Percentiles rank a stretch among this genome's conserved stretches.
Conservation (phyloP, 2,329 filamentous ascomycete species). For the Pyrenophora seminiperda region DNA sequence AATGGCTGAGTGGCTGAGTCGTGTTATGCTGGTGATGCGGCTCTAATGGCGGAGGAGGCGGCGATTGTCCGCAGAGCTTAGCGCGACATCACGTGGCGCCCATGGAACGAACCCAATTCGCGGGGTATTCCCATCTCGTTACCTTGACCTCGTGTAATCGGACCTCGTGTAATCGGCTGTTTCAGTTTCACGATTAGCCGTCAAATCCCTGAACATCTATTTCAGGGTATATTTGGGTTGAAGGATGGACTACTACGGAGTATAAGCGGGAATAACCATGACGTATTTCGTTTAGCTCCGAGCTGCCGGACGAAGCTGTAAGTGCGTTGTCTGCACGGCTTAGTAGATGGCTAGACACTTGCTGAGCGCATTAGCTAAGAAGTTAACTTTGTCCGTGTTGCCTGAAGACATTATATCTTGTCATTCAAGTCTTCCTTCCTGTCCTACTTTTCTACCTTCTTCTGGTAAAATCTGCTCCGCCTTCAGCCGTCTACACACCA, state of each 20-base stretch:
- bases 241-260: not conserved
- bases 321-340: conserved; percentile 12
- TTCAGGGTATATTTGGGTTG: not conserved
- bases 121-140: conserved; percentile 9
- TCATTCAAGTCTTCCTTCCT: not conserved
- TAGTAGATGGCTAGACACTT: conserved; percentile 11
- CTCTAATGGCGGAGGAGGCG: conserved; percentile 20
- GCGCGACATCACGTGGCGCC: conserved; percentile 26
- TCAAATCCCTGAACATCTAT: not conserved
- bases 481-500: conserved; percentile 14
- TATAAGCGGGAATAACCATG: conserved; percentile 14
- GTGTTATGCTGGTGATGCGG: conserved; percentile 22
- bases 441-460: not conserved
- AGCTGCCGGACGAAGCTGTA: conserved; percentile 22
- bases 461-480: not conserved
- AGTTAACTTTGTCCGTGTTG: not conserved
- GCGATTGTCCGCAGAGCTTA: conserved; percentile 19
- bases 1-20: not conserved
- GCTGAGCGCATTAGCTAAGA: conserved; percentile 4
- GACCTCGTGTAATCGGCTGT: not conserved
- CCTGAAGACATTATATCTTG: not conserved
- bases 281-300: conserved; percentile 26
- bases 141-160: conserved; percentile 4
- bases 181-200: not conserved
- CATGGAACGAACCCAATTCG: conserved; percentile 4